A percentile compares a stretch with the other conserved stretches of the same genome.
Conservation (phyloP, 441 rosid genomes). For the Sinapis alba region DNA sequence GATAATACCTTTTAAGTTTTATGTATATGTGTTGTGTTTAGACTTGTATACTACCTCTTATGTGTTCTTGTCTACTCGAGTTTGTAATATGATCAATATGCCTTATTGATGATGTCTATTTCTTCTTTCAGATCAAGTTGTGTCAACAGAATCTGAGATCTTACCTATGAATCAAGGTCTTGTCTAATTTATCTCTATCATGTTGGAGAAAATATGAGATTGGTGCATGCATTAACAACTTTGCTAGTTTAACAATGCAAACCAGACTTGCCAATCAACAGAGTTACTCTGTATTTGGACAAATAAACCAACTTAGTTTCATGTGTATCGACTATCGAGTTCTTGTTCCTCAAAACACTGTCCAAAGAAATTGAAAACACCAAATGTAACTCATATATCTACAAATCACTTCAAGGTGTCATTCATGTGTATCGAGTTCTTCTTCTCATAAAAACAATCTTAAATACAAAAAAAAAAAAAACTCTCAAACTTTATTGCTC, state of each 20-base stretch:
- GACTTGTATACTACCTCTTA: slow-evolving; percentile 37
- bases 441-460: slow-evolving; percentile 3
- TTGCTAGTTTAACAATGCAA: neutral
- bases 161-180: neutral
- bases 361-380: neutral
- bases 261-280: neutral
- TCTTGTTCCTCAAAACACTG: neutral
- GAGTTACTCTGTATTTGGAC: neutral
- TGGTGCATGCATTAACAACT: neutral
- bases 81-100: slow-evolving; percentile 14
- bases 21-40: slow-evolving; percentile 31
- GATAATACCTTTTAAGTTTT: too few relatives aligned
- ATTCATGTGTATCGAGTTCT: neutral
- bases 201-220: neutral
- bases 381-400: neutral
- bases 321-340: neutral
- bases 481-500: neutral
- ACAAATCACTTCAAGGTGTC: too few relatives aligned
- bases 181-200: neutral
- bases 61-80: slow-evolving; percentile 8
- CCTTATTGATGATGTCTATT: neutral
- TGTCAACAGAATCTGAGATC: neutral
- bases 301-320: neutral
- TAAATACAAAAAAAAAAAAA: neutral
- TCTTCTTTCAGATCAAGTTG: neutral